Conservation (phyloP, 2,329 filamentous ascomycete species). For the Monilinia vaccinii-corymbosi region DNA sequence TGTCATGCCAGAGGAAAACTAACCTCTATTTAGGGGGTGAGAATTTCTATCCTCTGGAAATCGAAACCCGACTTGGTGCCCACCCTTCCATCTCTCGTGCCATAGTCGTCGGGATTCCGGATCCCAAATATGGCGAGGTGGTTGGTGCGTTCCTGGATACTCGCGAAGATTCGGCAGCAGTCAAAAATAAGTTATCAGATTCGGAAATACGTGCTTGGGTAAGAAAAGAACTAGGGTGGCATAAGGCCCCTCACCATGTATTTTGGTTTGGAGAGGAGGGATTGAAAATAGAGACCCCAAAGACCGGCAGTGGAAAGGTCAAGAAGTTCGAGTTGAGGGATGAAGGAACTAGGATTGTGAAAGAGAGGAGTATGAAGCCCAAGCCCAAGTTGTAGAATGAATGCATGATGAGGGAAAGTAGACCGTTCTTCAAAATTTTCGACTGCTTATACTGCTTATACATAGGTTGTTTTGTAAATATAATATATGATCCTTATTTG, state of each 20-base stretch:
- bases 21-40: constrained; percentile 32
- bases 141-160: constrained; percentile 59
- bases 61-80: constrained; percentile 58
- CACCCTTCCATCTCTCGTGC: constrained; percentile 47
- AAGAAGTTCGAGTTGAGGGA: constrained; percentile 41
- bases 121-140: constrained; percentile 56
- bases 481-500: not conserved
- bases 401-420: not conserved
- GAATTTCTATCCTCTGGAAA: constrained; percentile 55
- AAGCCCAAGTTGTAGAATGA: constrained; percentile 3
- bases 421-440: not conserved
- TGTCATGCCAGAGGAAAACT: not conserved
- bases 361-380: constrained; percentile 3
- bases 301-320: constrained; percentile 66
- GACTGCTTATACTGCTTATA: not conserved
- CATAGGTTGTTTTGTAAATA: not conserved
- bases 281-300: constrained; percentile 41
- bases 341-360: constrained; percentile 17
- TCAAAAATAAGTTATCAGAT: constrained; percentile 55
- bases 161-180: constrained; percentile 37
- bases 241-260: constrained; percentile 64
- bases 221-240: constrained; percentile 48
- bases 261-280: constrained; percentile 61
- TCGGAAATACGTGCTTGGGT: constrained; percentile 55
- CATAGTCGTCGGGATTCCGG: constrained; percentile 54